Base-by-base conservation (phyloP, 2,329 filamentous ascomycete species). In the Clonostachys byssicola region DNA sequence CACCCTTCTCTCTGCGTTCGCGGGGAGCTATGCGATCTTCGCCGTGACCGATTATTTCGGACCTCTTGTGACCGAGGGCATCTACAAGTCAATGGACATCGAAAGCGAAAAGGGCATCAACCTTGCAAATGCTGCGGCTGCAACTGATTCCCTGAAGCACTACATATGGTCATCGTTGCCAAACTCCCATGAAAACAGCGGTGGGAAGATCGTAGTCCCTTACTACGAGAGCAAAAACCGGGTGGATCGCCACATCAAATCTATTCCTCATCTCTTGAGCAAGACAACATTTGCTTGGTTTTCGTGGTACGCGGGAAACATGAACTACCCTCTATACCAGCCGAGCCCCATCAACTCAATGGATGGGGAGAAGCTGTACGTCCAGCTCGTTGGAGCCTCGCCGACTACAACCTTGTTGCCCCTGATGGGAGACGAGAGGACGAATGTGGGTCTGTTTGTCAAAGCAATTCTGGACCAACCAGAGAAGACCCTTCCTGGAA, bases 81-180 rank as follows among this genome's bases (percentile, higher is more conserved):
- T 60, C 6, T 54, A 65, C 2, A 57, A 63, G 35, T 58, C 67
- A 1, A 62, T 66, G 14, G 57, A 64, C 1, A 57, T 64, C 16
- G 73, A 75, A 55, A 54, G 57, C 16, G 46, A 49, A 12, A 68
- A 72, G 39, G 71, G 65, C 7, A 67, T 63, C 52, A 73, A 70
- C 40, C 49, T 75, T 5, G 71, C 70, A 5, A 60, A 61, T 6
- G 71, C 71, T 5, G 72, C 72, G 1, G 59, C 64, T 1, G 49
- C 54, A 7, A 67, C 59, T 0, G 13, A 54, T 0, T 64, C 66
- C 0, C 60, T 76, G 1, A 56, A 70, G 45, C 69, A 74, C 50
- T 75, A 66, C 52, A 59, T 75, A 45, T 74, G 70, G 69, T 71
- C 66, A 8, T 74, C 72, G 1, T 59, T 72, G 6, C 72, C 72